A percentile compares a stretch with the other conserved stretches of the same genome.
Conservation (phyloP, 306 rosid species). For the Acacia melanoxylon region DNA sequence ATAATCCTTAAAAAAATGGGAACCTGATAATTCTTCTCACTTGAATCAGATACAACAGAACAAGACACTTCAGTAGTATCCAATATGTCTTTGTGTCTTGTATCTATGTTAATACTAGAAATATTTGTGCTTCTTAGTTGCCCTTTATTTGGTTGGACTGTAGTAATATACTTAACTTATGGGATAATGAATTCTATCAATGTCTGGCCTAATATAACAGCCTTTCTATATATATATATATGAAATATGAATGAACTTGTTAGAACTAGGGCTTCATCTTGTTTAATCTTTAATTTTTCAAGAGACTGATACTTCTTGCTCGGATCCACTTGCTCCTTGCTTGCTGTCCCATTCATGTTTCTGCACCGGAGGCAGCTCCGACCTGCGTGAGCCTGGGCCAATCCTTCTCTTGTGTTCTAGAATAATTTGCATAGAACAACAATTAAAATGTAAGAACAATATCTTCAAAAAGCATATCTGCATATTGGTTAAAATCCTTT, state of each 20-base stretch:
- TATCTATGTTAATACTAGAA: not conserved
- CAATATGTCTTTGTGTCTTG: not conserved
- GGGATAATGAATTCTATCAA: conserved; percentile 38
- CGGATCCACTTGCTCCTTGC: conserved; percentile 46
- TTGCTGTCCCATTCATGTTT: conserved; percentile 51
- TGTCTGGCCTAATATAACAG: conserved; percentile 41
- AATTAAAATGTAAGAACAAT: conserved; percentile 20
- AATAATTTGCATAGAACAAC: conserved; percentile 6
- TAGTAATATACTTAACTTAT: conserved; percentile 32
- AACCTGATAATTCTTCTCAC: not conserved
- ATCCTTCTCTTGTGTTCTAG: conserved; percentile 73
- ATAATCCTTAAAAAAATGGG: not conserved
- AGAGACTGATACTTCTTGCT: conserved; percentile 48
- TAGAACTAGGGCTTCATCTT: conserved; percentile 41
- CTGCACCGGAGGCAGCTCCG: conserved; percentile 39
- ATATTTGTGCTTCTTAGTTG: not conserved
- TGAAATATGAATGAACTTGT: conserved; percentile 44
- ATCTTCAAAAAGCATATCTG: not conserved
- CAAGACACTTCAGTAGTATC: not conserved
- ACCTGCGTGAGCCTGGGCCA: conserved; percentile 32
- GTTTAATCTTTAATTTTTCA: conserved; percentile 40
- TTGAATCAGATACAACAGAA: not conserved
- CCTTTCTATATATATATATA: conserved; percentile 36
- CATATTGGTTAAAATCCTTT: not conserved
- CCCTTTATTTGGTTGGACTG: conserved; percentile 37